These are phyloP conservation scores for Starmerella floricola DNA, from an alignment of 805 yeast genomes.

Conservation along the genomic window DNA sequence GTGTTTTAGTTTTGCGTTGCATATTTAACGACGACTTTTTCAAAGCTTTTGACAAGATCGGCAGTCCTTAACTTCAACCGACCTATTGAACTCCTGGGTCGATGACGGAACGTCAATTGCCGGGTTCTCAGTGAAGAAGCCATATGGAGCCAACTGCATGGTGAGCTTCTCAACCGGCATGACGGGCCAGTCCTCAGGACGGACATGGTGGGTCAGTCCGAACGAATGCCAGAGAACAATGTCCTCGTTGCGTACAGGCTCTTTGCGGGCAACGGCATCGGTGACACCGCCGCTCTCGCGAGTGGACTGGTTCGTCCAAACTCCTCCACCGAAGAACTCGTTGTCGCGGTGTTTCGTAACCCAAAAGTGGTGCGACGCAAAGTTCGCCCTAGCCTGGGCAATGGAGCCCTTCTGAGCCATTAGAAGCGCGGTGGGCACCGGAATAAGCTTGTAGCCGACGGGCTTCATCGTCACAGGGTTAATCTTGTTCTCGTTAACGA, in stretches of 20 bases:
- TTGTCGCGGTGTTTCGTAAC: conserved; percentile 65
- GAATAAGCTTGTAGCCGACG: conserved; percentile 60
- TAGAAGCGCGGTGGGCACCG: conserved; percentile 69
- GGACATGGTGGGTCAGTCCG: conserved; percentile 60
- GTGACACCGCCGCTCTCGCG: conserved; percentile 40
- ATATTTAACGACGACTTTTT: no score
- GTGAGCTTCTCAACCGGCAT: conserved; percentile 73
- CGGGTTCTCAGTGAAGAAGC: conserved; percentile 70
- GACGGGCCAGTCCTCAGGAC: conserved; percentile 78
- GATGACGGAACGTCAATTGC: conserved; percentile 68
- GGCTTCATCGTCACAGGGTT: conserved; percentile 60
- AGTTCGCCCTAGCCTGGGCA: conserved; percentile 59
- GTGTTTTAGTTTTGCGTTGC: no score
- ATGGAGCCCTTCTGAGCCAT: conserved; percentile 51
- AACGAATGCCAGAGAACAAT: conserved; percentile 70
- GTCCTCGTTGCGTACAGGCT: conserved; percentile 60
- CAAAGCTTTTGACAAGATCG: conserved; percentile 22
- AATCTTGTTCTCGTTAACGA: conserved; percentile 59
- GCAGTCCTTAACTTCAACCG: conserved; percentile 28
- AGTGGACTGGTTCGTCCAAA: conserved; percentile 70
- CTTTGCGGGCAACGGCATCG: conserved; percentile 28
- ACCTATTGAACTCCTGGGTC: conserved; percentile 53
- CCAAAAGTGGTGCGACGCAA: conserved; percentile 70
- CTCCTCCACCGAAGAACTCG: conserved; percentile 70
- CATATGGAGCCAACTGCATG: conserved; percentile 53